Evolutionary conservation across 768 basidiomycete species (phyloP).

Genomic region (Macrolepiota fuliginosa): DNA sequence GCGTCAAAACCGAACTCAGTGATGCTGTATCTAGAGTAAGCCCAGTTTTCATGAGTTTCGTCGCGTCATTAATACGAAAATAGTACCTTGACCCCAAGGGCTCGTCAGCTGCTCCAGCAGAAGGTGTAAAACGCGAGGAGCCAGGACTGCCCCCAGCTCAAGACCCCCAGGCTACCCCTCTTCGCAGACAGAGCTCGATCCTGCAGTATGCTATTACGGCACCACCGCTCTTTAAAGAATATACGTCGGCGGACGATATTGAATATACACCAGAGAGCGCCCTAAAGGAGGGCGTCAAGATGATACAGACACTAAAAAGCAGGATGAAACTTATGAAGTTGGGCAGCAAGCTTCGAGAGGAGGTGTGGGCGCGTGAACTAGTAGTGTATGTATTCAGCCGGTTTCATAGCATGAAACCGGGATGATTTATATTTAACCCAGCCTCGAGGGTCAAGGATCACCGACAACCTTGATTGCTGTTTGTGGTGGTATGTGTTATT

Average conservation of each 20-base stretch:
- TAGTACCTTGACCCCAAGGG: neutral
- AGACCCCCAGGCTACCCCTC: neutral
- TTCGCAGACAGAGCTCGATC: neutral
- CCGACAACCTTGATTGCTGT: constrained; percentile 65
- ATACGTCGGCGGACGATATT: constrained; percentile 40
- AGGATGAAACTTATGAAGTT: constrained; percentile 42
- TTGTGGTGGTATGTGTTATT: constrained; percentile 46
- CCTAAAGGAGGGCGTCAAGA: constrained; percentile 46
- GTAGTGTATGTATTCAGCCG: constrained; percentile 33
- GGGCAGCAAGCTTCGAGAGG: constrained; percentile 53
- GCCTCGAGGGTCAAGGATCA: constrained; percentile 45
- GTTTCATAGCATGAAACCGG: neutral
- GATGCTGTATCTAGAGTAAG: neutral
- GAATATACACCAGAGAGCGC: constrained; percentile 46
- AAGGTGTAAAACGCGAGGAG: neutral
- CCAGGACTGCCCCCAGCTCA: neutral
- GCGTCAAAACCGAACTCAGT: neutral
- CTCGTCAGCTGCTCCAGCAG: neutral
- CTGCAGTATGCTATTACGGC: constrained; percentile 18
- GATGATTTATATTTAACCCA: constrained; percentile 19
- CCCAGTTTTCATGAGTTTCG: neutral
- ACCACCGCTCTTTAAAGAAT: constrained; percentile 31
- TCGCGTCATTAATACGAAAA: neutral
- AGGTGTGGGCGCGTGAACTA: constrained; percentile 58
- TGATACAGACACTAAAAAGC: constrained; percentile 48